Evolutionary conservation across 129 eudicot species (phyloP).

Genomic region (Sambucus nigra): DNA sequence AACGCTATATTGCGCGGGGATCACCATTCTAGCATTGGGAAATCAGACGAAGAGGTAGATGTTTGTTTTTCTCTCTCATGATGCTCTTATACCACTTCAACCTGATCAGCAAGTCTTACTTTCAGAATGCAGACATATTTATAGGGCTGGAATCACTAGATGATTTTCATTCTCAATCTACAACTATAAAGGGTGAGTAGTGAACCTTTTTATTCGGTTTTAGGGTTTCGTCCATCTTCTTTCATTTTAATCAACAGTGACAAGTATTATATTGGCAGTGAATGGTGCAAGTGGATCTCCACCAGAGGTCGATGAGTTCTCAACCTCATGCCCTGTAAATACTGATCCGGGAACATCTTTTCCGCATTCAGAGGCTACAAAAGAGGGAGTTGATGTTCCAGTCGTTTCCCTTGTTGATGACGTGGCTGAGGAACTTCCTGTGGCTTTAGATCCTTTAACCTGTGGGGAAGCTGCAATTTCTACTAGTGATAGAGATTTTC

Average conservation of each 20-base stretch:
- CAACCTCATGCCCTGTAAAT: constrained; percentile 5
- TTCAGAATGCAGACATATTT: constrained; percentile 35
- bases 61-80: no score
- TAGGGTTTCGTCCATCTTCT: constrained; percentile 1
- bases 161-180: constrained; percentile 27
- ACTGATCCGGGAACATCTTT: constrained; percentile 16
- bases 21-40: no score
- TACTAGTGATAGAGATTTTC: constrained; percentile 22
- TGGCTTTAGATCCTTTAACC: constrained; percentile 27
- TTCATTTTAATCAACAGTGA: not conserved
- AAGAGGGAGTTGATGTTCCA: constrained; percentile 11
- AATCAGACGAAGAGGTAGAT: no score
- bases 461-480: constrained; percentile 34
- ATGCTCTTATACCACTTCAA: constrained; percentile 1
- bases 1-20: no score
- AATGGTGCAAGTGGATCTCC: not conserved
- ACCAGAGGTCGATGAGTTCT: not conserved
- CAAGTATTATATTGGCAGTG: not conserved
- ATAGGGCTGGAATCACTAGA: constrained; percentile 28
- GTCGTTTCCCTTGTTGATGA: constrained; percentile 12
- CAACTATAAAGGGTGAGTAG: constrained; percentile 30
- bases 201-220: not conserved
- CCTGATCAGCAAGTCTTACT: constrained; percentile 3
- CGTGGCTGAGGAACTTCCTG: constrained; percentile 16
- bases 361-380: constrained; percentile 26